Conservation (phyloP, 257 asterid species). For the Lycium ferocissimum region DNA sequence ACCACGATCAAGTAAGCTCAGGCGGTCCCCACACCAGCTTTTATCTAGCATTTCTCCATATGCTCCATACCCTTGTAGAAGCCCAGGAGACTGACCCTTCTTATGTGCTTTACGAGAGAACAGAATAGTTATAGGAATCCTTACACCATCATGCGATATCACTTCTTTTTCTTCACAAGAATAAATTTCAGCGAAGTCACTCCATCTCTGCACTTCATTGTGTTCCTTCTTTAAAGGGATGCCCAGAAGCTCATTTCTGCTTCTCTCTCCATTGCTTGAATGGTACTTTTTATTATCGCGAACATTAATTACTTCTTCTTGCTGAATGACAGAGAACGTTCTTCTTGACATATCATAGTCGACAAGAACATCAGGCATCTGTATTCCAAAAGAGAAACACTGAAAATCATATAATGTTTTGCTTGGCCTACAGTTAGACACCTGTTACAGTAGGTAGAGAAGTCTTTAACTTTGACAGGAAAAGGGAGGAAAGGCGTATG, state of each 20-base stretch:
- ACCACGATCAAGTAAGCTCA: slow-evolving; percentile 91
- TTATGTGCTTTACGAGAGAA: slow-evolving; percentile 60
- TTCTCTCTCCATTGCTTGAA: slow-evolving; percentile 19
- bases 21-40: slow-evolving; percentile 86
- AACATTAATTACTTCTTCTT: slow-evolving; percentile 68
- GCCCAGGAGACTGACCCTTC: slow-evolving; percentile 76
- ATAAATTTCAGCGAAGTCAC: slow-evolving; percentile 59
- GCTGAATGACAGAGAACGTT: slow-evolving; percentile 62
- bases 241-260: slow-evolving; percentile 35
- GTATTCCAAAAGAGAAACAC: slow-evolving; percentile 34
- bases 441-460: background rate
- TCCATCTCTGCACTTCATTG: slow-evolving; percentile 45
- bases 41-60: slow-evolving; percentile 84
- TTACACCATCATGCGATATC: slow-evolving; percentile 71
- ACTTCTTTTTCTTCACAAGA: slow-evolving; percentile 73
- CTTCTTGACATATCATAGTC: slow-evolving; percentile 85
- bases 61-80: slow-evolving; percentile 94
- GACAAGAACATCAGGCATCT: slow-evolving; percentile 91
- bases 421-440: background rate
- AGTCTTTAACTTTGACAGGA: background rate
- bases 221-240: slow-evolving; percentile 35
- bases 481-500: background rate
- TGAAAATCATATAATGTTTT: background rate
- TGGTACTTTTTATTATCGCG: slow-evolving; percentile 5
- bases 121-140: slow-evolving; percentile 75